phyloP scores from a whole-genome alignment of 768 basidiomycete species.

The Pleurotus pulmonarius region DNA sequence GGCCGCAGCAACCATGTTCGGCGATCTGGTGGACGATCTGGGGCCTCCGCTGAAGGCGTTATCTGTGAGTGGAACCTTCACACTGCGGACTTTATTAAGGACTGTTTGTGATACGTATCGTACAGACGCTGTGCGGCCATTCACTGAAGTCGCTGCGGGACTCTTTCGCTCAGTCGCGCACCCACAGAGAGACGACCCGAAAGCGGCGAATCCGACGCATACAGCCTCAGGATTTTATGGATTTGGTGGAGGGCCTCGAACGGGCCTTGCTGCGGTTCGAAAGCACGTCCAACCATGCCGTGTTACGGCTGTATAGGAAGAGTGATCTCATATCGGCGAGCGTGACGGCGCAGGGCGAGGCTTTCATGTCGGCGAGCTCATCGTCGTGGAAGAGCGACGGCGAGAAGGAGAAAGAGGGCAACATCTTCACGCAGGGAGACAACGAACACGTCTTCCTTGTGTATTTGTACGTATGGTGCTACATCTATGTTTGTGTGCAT shows the following conservation, averaged over 20 bases:
- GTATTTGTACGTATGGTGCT: slow-evolving; percentile 65
- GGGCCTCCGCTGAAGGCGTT: slow-evolving; percentile 74
- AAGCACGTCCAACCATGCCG: slow-evolving; percentile 79
- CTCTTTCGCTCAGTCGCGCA: slow-evolving; percentile 52
- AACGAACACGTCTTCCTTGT: slow-evolving; percentile 85
- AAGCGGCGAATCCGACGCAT: slow-evolving; percentile 27
- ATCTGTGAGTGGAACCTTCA: slow-evolving; percentile 45
- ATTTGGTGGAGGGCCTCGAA: slow-evolving; percentile 64
- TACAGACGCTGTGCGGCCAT: slow-evolving; percentile 54
- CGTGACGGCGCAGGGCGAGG: not conserved
- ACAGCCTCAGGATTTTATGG: slow-evolving; percentile 57
- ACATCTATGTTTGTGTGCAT: not conserved
- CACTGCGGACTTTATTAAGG: not conserved
- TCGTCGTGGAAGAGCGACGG: slow-evolving; percentile 12
- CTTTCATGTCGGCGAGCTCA: not conserved
- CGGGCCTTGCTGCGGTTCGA: slow-evolving; percentile 72
- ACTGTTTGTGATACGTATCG: not conserved
- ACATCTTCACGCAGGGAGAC: slow-evolving; percentile 41
- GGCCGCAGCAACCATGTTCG: slow-evolving; percentile 72
- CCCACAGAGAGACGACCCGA: slow-evolving; percentile 14
- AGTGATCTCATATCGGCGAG: slow-evolving; percentile 30
- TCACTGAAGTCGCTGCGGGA: slow-evolving; percentile 63
- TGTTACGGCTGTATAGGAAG: slow-evolving; percentile 68
- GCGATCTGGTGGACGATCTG: slow-evolving; percentile 74
- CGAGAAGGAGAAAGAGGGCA: slow-evolving; percentile 29